Base-by-base conservation (phyloP, 225 moss, liverwort and hornwort species). In the Pseudoscleropodium purum region DNA sequence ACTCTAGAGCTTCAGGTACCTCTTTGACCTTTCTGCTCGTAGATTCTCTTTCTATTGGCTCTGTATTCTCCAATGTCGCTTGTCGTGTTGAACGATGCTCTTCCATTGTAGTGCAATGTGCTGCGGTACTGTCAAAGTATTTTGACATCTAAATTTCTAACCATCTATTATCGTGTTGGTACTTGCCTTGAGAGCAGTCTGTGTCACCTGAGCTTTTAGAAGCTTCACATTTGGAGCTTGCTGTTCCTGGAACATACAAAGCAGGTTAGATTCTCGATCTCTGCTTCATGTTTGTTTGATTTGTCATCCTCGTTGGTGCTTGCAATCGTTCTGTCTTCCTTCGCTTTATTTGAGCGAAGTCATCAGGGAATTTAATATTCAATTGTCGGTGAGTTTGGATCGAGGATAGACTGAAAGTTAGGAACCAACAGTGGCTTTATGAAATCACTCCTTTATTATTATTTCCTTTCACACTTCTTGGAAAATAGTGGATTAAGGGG, bases 181-280 rank as follows among this genome's bases (percentile, higher is more conserved):
- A 67, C 81, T 85, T 91, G 75, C 79, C 45, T 87, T 81, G 92
- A 36, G 89, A 66, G 90, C 94, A 99, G 97, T 94, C 93, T 86
- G 99, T 99, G 75, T 99, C 99, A 69, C 97, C 96, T 75, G 96
- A 94, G 89, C 94, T 99, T 74, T 93, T 99, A 84, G 93, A 95
- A 60, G 97, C 99, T 68, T 94, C 96, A 13, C 91, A 94, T 89
- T 91, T 99, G 88, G 97, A 97, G 95, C 94, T 99, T 84, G 99
- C 97, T 92, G 99, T 99, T 87, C 99, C 99, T 57, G 99, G 99
- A 89, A 99, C 97, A 30, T 99, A 99, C 87, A 93, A 95, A 79
- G 96, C 97, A 91, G 99, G 98, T 95, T 89, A 77, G 84, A 90
- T 88, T 84, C 77, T 87, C 37, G 63, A 72, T 84, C 31, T 84